These are phyloP conservation scores for Populus simonii DNA, from an alignment of 345 rosid genomes.

Conservation along the genomic window DNA sequence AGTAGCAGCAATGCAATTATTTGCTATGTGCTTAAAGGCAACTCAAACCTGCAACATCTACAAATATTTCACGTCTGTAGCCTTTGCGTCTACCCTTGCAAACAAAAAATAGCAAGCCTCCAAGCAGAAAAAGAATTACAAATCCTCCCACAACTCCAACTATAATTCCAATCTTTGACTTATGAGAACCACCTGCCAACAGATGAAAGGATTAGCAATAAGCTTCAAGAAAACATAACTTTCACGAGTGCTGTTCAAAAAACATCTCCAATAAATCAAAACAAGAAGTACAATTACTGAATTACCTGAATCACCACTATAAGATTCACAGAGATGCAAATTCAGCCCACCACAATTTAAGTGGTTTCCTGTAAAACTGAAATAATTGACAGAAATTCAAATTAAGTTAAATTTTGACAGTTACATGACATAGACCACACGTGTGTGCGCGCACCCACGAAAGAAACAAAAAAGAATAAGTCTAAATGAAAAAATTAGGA, in stretches of 20 bases:
- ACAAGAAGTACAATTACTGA: conserved; percentile 1
- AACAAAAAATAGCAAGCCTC: conserved; percentile 49
- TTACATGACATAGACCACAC: neutral
- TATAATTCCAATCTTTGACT: conserved; percentile 63
- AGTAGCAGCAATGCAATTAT: neutral
- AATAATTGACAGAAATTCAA: conserved; percentile 22
- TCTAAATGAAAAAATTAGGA: neutral
- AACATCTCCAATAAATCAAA: conserved; percentile 5
- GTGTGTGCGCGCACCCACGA: neutral
- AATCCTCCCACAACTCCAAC: conserved; percentile 70
- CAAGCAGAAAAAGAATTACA: conserved; percentile 44
- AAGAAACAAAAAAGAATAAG: neutral
- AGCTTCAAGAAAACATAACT: neutral
- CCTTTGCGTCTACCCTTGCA: conserved; percentile 64
- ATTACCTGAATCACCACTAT: conserved; percentile 52
- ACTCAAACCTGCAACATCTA: conserved; percentile 85
- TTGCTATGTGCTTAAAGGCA: conserved; percentile 6
- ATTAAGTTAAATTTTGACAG: conserved; percentile 8
- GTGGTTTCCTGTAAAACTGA: conserved; percentile 75
- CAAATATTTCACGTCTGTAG: conserved; percentile 69
- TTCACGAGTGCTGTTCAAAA: neutral
- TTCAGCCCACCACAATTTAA: conserved; percentile 54
- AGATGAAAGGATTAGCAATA: conserved; percentile 8
- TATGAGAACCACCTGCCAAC: conserved; percentile 53
- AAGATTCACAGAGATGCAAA: conserved; percentile 53